A percentile compares a stretch with the other conserved stretches of the same genome.
Conservation (phyloP, 75 land plant genomes). For the Cryptomeria japonica region DNA sequence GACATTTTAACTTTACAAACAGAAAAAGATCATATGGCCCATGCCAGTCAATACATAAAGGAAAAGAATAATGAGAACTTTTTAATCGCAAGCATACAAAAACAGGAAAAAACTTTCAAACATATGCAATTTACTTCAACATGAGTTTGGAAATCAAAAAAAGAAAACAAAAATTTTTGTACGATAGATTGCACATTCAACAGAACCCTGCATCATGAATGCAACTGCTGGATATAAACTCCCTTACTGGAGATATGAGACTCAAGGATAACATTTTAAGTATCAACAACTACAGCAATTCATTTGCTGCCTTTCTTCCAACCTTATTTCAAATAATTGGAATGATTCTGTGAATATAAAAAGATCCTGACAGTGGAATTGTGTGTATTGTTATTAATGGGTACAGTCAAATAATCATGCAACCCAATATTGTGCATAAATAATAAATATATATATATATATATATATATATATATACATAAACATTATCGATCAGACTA, state of each 20-base stretch:
- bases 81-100: neutral
- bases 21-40: neutral
- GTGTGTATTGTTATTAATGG: too few species aligned
- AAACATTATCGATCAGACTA: too few species aligned
- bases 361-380: too few species aligned
- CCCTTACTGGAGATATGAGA: neutral
- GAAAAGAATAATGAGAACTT: neutral
- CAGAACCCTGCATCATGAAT: neutral
- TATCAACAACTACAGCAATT: neutral
- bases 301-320: neutral
- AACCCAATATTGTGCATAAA: too few species aligned
- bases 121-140: neutral
- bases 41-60: neutral
- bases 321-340: neutral
- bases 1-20: neutral
- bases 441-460: too few species aligned
- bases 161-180: neutral
- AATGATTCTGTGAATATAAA: neutral
- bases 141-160: neutral
- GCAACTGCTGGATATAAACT: neutral
- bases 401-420: too few species aligned
- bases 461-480: too few species aligned
- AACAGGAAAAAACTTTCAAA: neutral
- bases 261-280: neutral
- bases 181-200: neutral